Evolutionary conservation across 768 basidiomycete genomes (phyloP), one percentile per base, ranked within the genome.

Genomic region (Collybia sordida): DNA sequence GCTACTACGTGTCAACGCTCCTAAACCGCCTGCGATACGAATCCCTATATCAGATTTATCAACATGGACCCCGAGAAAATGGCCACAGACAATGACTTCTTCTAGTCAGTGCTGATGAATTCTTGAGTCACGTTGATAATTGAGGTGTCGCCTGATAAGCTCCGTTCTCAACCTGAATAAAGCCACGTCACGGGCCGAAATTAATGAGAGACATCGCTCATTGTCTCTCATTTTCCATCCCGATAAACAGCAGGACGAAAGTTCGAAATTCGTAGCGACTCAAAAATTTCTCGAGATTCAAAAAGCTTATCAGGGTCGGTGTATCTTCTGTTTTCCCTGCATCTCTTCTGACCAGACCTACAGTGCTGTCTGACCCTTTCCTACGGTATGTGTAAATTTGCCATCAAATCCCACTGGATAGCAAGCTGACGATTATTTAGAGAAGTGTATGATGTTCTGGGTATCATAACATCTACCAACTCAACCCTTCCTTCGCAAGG

Each of bases 161-260:
- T 70, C 85, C 7, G 77, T 91, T 28, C 77, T 93, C 38, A 93
- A 93, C 61, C 64, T 93, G 42, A 76, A 83, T 14, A 75, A 66
- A 43, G 74, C 77, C 4, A 88, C 89, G 0, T 80, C 83, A 1
- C 76, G 80, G 50, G 70, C 71, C 42, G 88, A 92, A 59, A 85
- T 93, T 51, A 77, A 88, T 42, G 89, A 91, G 49, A 75, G 84
- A 28, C 88, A 92, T 64, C 74, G 80, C 36, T 63, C 80, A 4
- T 66, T 93, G 22, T 92, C 91, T 3, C 76, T 93, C 23, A 69
- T 86, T 17, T 91, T 89, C 55, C 92, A 96, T 58, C 92, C 92
- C 0, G 92, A 96, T 75, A 87, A 86, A 61, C 88, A 93, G 51
- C 77, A 73, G 18, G 80, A 82, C 59, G 78, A 80, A 45, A 64